Conservation (phyloP, 768 basidiomycete genomes). For the Suillus ampliporus region DNA sequence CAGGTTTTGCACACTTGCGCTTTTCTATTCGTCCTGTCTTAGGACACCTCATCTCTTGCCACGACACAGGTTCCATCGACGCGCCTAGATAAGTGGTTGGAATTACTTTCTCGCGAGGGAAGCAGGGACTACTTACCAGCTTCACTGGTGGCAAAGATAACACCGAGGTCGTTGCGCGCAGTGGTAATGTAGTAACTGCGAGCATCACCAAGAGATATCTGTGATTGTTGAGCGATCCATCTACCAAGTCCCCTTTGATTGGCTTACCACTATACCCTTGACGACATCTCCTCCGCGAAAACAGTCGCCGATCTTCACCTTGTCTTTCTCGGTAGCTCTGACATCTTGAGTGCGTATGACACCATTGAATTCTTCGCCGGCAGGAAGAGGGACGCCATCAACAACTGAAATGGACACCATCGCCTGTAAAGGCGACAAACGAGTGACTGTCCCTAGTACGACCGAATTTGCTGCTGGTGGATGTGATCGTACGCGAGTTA, state of each 20-base stretch:
- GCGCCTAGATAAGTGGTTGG: slow-evolving; percentile 52
- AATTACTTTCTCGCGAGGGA: not conserved
- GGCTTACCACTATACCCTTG: slow-evolving; percentile 79
- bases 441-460: slow-evolving; percentile 81
- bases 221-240: slow-evolving; percentile 14
- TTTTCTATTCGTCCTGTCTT: slow-evolving; percentile 80
- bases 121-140: slow-evolving; percentile 55
- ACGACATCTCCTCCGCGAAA: slow-evolving; percentile 94
- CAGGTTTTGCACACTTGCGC: slow-evolving; percentile 88
- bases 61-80: slow-evolving; percentile 85
- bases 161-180: slow-evolving; percentile 87
- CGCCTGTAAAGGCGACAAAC: slow-evolving; percentile 85
- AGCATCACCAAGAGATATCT: slow-evolving; percentile 93
- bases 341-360: slow-evolving; percentile 90
- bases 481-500: slow-evolving; percentile 70
- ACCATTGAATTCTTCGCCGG: slow-evolving; percentile 88
- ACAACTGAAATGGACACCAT: slow-evolving; percentile 84
- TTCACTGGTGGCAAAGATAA: slow-evolving; percentile 90
- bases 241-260: not conserved
- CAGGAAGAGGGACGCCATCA: slow-evolving; percentile 81
- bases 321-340: slow-evolving; percentile 88
- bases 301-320: slow-evolving; percentile 87
- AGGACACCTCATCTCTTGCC: slow-evolving; percentile 91
- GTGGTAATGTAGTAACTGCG: slow-evolving; percentile 93
- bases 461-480: slow-evolving; percentile 78